phyloP scores from a whole-genome alignment of 1,284 basidiomycete genomes.

The Trichosporon sp. region DNA sequence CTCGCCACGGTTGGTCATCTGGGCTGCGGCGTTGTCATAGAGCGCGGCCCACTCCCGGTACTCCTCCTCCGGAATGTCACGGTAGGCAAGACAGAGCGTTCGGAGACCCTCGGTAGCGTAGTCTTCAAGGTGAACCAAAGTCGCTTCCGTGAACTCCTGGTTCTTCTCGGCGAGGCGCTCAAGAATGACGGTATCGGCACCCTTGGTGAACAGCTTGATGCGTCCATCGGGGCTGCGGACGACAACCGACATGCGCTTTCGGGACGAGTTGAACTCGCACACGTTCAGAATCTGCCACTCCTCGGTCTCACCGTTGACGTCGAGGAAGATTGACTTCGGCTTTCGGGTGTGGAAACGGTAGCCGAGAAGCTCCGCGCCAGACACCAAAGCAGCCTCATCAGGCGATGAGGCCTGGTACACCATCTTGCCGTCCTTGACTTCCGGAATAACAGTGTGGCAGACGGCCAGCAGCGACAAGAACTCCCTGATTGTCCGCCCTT shows the following conservation, averaged over 20 bases:
- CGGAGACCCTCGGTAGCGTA: conserved; percentile 95
- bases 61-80: conserved; percentile 84
- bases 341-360: conserved; percentile 94
- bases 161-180: conserved; percentile 67
- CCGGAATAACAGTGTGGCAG: conserved; percentile 99
- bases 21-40: conserved; percentile 85
- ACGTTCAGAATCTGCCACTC: conserved; percentile 94
- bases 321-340: conserved; percentile 88
- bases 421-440: conserved; percentile 72
- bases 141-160: conserved; percentile 80
- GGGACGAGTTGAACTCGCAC: conserved; percentile 96
- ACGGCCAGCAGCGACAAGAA: conserved; percentile 89
- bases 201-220: conserved; percentile 94
- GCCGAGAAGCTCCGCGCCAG: conserved; percentile 85
- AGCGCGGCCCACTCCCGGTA: conserved; percentile 82
- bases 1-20: conserved; percentile 86
- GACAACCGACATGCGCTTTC: conserved; percentile 96
- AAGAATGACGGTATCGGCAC: conserved; percentile 94
- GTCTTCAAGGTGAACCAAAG: conserved; percentile 87
- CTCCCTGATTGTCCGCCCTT: conserved; percentile 67
- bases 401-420: conserved; percentile 95
- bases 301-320: conserved; percentile 63
- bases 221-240: conserved; percentile 81
- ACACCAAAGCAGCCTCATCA: conserved; percentile 93
- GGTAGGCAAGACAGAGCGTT: conserved; percentile 91